Evolutionary conservation across 2,329 filamentous ascomycete species (phyloP).

Genomic region (Thermothelomyces thermophilus): DNA sequence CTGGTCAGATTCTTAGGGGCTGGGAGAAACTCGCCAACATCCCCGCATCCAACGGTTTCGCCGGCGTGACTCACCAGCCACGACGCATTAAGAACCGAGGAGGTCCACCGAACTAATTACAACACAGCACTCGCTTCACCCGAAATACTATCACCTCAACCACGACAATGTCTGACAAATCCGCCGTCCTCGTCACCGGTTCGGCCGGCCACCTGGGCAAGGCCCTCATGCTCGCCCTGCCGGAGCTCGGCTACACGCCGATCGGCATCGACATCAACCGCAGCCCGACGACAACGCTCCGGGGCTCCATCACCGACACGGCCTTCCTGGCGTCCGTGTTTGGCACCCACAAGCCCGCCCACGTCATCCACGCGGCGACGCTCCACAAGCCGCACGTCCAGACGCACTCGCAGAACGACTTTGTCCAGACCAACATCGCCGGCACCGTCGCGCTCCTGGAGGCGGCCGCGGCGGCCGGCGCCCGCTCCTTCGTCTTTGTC

Average conservation of each 20-base stretch:
- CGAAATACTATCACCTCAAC: background rate
- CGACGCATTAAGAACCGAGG: too few relatives aligned
- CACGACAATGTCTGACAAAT: conserved; percentile 3
- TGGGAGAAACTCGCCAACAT: too few relatives aligned
- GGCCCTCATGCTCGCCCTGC: conserved; percentile 39
- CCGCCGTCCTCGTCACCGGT: conserved; percentile 39
- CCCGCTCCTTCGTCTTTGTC: conserved; percentile 35
- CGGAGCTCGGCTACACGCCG: conserved; percentile 34
- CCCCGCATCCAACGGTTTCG: too few relatives aligned
- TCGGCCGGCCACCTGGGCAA: conserved; percentile 41
- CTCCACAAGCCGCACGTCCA: conserved; percentile 43
- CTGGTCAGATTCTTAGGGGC: too few relatives aligned
- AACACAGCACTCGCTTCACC: background rate
- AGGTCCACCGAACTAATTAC: too few relatives aligned
- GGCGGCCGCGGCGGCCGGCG: conserved; percentile 26
- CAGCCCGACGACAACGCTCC: conserved; percentile 31
- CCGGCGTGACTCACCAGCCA: too few relatives aligned
- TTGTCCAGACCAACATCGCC: conserved; percentile 39
- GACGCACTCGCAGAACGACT: conserved; percentile 39
- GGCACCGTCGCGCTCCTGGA: conserved; percentile 39
- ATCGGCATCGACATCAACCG: conserved; percentile 39
- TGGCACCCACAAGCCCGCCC: conserved; percentile 27
- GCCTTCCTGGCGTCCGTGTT: conserved; percentile 31
- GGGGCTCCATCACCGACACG: conserved; percentile 35
- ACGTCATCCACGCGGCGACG: conserved; percentile 40